phyloP scores from a whole-genome alignment of 2,329 filamentous ascomycete species.

The Arthrinium puccinioides region DNA sequence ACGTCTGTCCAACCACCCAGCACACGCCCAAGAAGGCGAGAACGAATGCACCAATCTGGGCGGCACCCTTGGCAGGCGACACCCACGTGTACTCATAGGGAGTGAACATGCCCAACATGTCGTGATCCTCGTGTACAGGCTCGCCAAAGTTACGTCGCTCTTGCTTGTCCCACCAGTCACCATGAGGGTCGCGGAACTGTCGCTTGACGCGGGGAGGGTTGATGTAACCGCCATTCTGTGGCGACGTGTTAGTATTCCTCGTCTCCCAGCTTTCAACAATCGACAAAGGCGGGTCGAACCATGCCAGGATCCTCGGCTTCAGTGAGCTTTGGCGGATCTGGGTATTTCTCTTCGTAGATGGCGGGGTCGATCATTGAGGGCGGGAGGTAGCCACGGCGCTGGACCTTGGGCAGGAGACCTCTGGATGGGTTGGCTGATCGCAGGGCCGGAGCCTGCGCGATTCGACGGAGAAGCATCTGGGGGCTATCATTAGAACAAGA shows the following conservation, averaged over 20 bases:
- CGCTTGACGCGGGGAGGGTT: slow-evolving; percentile 78
- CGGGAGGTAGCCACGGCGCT: slow-evolving; percentile 52
- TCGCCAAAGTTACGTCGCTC: slow-evolving; percentile 96
- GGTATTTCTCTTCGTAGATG: slow-evolving; percentile 44
- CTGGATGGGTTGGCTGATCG: slow-evolving; percentile 37
- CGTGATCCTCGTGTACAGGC: slow-evolving; percentile 93
- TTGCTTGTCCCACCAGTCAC: slow-evolving; percentile 94
- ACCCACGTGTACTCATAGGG: slow-evolving; percentile 83
- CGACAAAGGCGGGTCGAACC: slow-evolving; percentile 32
- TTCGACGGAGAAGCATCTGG: slow-evolving; percentile 56
- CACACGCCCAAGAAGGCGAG: slow-evolving; percentile 54
- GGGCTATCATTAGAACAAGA: neutral
- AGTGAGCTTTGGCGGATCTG: slow-evolving; percentile 37
- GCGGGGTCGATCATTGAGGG: slow-evolving; percentile 37
- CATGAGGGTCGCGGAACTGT: slow-evolving; percentile 87
- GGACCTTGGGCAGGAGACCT: slow-evolving; percentile 44
- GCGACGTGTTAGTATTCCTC: neutral
- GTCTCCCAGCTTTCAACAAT: neutral
- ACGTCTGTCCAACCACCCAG: slow-evolving; percentile 60
- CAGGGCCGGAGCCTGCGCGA: slow-evolving; percentile 43
- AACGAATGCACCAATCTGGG: slow-evolving; percentile 64
- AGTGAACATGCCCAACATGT: slow-evolving; percentile 83
- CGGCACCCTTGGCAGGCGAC: slow-evolving; percentile 59
- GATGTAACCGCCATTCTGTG: slow-evolving; percentile 75
- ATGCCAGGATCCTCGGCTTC: slow-evolving; percentile 60